Conservation (phyloP, 2,329 filamentous ascomycete species). For the Hymenoscyphus repandus region DNA sequence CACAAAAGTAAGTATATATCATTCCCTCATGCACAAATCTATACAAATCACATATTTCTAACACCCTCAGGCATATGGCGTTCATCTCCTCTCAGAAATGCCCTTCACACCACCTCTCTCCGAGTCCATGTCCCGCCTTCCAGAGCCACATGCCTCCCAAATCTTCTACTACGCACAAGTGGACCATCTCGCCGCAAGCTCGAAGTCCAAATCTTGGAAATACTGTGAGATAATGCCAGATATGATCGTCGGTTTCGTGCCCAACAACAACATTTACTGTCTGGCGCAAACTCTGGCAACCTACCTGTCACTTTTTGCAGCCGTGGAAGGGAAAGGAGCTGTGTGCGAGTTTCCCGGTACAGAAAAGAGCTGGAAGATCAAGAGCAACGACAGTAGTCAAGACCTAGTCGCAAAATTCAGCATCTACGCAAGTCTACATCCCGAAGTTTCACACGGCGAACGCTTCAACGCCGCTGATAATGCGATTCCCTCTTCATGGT, state of each 20-base stretch:
- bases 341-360: slow-evolving; percentile 35
- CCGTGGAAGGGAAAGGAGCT: slow-evolving; percentile 34
- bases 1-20: slow-evolving; percentile 31
- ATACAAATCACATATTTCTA: neutral
- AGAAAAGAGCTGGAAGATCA: slow-evolving; percentile 30
- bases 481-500: slow-evolving; percentile 35
- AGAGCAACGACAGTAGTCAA: slow-evolving; percentile 35
- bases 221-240: slow-evolving; percentile 42
- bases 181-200: slow-evolving; percentile 34
- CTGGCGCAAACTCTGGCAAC: slow-evolving; percentile 36
- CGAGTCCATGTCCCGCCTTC: slow-evolving; percentile 37
- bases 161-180: slow-evolving; percentile 44
- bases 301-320: slow-evolving; percentile 34
- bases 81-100: slow-evolving; percentile 26
- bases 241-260: slow-evolving; percentile 39
- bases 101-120: slow-evolving; percentile 32
- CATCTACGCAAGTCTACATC: slow-evolving; percentile 38
- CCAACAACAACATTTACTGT: slow-evolving; percentile 39
- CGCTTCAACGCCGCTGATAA: slow-evolving; percentile 40
- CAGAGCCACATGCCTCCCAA: slow-evolving; percentile 36
- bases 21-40: neutral
- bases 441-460: slow-evolving; percentile 34
- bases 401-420: slow-evolving; percentile 35
- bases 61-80: slow-evolving; percentile 28
- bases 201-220: slow-evolving; percentile 36